phyloP scores from a whole-genome alignment of 2,329 filamentous ascomycete genomes.

The Claviceps sp. region DNA sequence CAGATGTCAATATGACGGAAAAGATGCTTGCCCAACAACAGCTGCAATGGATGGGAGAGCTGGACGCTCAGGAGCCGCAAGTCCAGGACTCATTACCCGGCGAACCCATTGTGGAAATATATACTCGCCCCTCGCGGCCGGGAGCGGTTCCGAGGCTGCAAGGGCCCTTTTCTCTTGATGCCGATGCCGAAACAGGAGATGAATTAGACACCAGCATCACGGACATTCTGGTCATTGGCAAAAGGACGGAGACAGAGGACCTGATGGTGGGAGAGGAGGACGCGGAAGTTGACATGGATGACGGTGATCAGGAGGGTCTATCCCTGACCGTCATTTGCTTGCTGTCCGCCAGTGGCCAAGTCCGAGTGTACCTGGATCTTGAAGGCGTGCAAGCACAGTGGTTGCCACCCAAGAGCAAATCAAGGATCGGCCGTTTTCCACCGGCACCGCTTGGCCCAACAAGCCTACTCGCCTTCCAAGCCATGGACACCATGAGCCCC shows the following conservation, averaged over 20 bases:
- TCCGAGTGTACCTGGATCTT: slow-evolving; percentile 47
- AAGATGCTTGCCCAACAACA: slow-evolving; percentile 50
- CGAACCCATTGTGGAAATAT: slow-evolving; percentile 41
- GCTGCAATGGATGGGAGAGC: slow-evolving; percentile 52
- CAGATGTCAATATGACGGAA: slow-evolving; percentile 34
- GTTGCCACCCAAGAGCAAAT: slow-evolving; percentile 44
- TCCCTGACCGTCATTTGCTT: slow-evolving; percentile 47
- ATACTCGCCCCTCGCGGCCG: slow-evolving; percentile 41
- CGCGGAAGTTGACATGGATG: slow-evolving; percentile 43
- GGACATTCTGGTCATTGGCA: slow-evolving; percentile 49
- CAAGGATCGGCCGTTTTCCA: slow-evolving; percentile 27
- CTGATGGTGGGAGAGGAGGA: slow-evolving; percentile 54
- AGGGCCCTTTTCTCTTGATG: slow-evolving; percentile 45
- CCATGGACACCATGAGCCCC: slow-evolving; percentile 43
- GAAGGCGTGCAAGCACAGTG: slow-evolving; percentile 53
- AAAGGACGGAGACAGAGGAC: slow-evolving; percentile 45
- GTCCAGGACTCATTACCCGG: slow-evolving; percentile 35
- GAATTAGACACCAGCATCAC: slow-evolving; percentile 43
- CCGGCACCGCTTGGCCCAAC: slow-evolving; percentile 27
- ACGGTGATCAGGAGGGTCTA: slow-evolving; percentile 43
- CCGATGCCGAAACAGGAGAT: slow-evolving; percentile 42
- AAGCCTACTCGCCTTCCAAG: slow-evolving; percentile 46
- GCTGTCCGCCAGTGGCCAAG: slow-evolving; percentile 45
- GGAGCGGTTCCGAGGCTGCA: slow-evolving; percentile 46
- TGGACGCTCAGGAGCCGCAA: slow-evolving; percentile 48